Base-by-base conservation (phyloP, 208 protist species). In the Kentomonas sorsogonicus region DNA sequence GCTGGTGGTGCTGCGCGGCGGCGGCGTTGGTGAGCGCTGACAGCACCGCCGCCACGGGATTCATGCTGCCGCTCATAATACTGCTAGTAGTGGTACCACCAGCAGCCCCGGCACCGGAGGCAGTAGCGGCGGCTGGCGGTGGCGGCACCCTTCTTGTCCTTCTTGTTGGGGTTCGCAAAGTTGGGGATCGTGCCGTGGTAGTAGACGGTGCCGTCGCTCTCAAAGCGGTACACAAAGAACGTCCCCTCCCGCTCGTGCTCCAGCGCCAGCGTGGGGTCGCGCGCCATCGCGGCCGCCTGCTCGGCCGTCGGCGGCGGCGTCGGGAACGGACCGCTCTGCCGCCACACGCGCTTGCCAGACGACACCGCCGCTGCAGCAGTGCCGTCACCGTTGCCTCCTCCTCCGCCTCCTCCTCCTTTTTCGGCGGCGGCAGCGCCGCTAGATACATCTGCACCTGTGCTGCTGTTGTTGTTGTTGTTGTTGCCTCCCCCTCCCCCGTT, bases 141-240 rank as follows among this genome's bases (percentile, higher is more conserved):
- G 48, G 41, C 30, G n/a, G n/a, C n/a, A n/a, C n/a, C n/a, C n/a
- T n/a, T n/a, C n/a, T 43, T 55, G 18, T 44, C 44, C 52, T 75
- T 79, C 68, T 92, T 92, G 63, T 92, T 86, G n/a, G 78, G 85
- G 39, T 92, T 92, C 0, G 81, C 77, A 63, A 92, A 92, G 63
- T 92, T 75, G 7, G 85, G 85, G 27, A 92, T 75, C 0, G 81
- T 92, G 54, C 85, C 85, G 72, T 89, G 81, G 54, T 89, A 86
- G 66, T 89, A 89, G 1, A 31, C 57, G 20, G 47, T 74, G n/a
- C 85, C 85, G 31, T 92, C 77, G 16, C 72, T 54, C 54, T 83
- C 70, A 58, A 92, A 92, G 10, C 64, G 52, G 59, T 87, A 92
- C 29, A 92, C 77, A 48, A 77, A 92, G 58, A 92, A 92, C 56